Base-by-base conservation (phyloP, 2,329 filamentous ascomycete genomes). In the Lasiodiplodia theobromae region DNA sequence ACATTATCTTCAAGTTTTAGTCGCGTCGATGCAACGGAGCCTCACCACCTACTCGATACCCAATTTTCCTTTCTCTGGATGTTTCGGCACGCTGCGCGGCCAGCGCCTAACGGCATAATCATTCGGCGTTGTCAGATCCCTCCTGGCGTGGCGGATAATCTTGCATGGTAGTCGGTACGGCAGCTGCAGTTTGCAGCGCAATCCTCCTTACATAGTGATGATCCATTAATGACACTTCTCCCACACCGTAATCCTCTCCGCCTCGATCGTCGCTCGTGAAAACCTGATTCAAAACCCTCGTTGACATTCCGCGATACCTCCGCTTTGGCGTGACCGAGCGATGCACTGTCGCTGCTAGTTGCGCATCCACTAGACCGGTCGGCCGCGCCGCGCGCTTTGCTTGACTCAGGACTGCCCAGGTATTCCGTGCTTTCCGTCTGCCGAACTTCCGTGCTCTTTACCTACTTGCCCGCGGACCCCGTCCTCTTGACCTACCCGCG, bases 1-100 rank as follows among this genome's bases (percentile, higher is more conserved):
- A 96, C 87, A 94, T 97, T 77, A 96, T 97, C 74, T 86, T 96
- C 76, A 96, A 95, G 83, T 95, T 94, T 80, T 96, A 93, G 81
- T 65, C 70, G 53, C 64, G 47, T 67, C 66, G 66, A 44, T 53
- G 56, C 38, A 66, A 23, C 11, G 18, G 49, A 18, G 18, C 37
- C 25, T 18, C 18, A 52, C 25, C 53, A 54, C 23, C 47, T 71
- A 70, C 72, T 76, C 75, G 76, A 80, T 80, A 79, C 77, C 77
- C 77, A 72, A 73, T 73, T 72, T 69, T 49, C n/a, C n/a, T 67
- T 67, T 60, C 31, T 40, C 54, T 60, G 54, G 38, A 40, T 67
- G 65, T 57, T 66, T 38, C 52, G 52, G 64, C 51, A 25, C 34
- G 64, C 52, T 57, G 65, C 53, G 6, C 40, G 54, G 52, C 52